Evolutionary conservation across 352 stramenopile species (phyloP), one percentile per base, ranked within the genome.

Genomic region (Thraustochytrium sp.): DNA sequence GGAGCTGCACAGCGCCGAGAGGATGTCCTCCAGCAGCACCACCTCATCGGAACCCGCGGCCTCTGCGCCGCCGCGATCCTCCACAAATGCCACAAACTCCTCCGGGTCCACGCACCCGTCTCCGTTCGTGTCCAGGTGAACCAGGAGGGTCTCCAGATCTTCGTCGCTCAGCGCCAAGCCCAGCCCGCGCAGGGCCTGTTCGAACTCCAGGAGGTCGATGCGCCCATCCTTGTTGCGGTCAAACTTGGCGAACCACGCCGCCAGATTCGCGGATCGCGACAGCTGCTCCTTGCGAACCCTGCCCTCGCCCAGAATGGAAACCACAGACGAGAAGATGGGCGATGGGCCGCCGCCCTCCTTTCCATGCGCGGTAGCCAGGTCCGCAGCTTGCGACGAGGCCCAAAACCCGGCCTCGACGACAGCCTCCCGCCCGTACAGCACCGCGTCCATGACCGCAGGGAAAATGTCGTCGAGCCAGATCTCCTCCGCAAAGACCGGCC

Each of bases 61-160:
- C 5, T 13, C 34, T 16, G 46, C 23, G 31, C 26, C 44, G 9
- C 9, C 37, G 31, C 63, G 44, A 8, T 18, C 68, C 26, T 80
- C 34, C 48, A 80, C 53, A 72, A 80, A 80, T 8, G 48, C 46
- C n/a, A 72, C 29, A 26, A 80, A 80, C 68, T 80, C 68, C 8
- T 46, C 23, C 1, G 48, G 68, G 37, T 80, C 37, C 8, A 80
- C 26, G 5, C 23, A 9, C 5, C 68, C 68, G 42, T 80, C 68
- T 3, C 68, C 68, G 38, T 80, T 44, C 31, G 18, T 80, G 26
- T 80, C 68, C 13, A 80, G 53, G 26, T 80, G 68, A 11, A 34
- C 63, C 18, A 80, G 16, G n/a, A 80, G 51, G 68, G 8, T 61
- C 18, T 63, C 0, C 29, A 72, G 23, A 3, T 80, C 68, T 3